Evolutionary conservation across 345 rosid species (phyloP).

Genomic region (Corchorus olitorius): DNA sequence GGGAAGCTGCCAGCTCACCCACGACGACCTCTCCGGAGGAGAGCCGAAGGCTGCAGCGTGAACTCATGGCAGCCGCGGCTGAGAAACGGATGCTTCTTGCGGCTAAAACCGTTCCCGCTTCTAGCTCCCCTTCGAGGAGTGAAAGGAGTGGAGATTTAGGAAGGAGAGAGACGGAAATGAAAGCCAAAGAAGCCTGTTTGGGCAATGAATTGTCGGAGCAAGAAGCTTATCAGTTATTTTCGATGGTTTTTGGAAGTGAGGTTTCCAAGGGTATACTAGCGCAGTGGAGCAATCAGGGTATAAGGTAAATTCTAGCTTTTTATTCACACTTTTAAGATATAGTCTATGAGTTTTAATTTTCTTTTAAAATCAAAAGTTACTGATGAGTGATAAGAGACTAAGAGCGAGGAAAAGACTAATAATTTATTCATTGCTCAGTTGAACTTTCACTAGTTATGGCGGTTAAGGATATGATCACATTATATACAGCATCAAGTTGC

Average conservation of each 20-base stretch:
- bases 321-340: background rate
- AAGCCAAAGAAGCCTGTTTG: slow-evolving; percentile 20
- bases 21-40: slow-evolving; percentile 54
- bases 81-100: slow-evolving; percentile 74
- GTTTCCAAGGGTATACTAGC: slow-evolving; percentile 78
- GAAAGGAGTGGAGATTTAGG: slow-evolving; percentile 23
- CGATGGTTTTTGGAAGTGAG: slow-evolving; percentile 69
- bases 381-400: background rate
- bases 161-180: slow-evolving; percentile 33
- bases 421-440: background rate
- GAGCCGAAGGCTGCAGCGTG: slow-evolving; percentile 69
- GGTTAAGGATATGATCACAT: background rate
- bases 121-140: slow-evolving; percentile 31
- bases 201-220: slow-evolving; percentile 39
- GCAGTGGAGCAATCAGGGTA: slow-evolving; percentile 98
- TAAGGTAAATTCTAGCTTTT: slow-evolving; percentile 53
- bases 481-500: background rate
- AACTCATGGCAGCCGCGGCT: slow-evolving; percentile 97
- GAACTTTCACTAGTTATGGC: background rate
- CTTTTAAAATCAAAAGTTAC: background rate
- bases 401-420: background rate
- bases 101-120: slow-evolving; percentile 30
- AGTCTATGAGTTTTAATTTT: no score
- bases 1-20: slow-evolving; percentile 46
- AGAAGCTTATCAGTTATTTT: slow-evolving; percentile 68